These are phyloP conservation scores for Elsinoe arachidis DNA, from an alignment of 2,329 filamentous ascomycete species.

Conservation along the genomic window DNA sequence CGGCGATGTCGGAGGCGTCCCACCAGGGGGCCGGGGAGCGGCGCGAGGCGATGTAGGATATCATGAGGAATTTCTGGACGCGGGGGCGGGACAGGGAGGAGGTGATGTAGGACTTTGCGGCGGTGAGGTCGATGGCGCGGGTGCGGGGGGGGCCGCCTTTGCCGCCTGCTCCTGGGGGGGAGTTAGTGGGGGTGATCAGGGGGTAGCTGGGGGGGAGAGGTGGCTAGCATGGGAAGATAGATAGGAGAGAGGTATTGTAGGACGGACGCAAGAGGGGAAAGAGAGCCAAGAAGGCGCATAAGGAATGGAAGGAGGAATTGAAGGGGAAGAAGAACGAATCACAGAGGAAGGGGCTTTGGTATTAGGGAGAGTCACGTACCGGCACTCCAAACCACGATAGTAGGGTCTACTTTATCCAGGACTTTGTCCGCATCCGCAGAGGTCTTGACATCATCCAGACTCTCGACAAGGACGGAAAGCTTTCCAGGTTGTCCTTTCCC, in stretches of 20 bases:
- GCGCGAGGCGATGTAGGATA: conserved; percentile 46
- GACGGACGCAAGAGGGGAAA: too few species aligned
- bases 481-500: conserved; percentile 52
- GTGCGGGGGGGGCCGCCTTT: conserved; percentile 45
- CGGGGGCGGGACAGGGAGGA: conserved; percentile 37
- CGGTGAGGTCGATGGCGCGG: conserved; percentile 45
- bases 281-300: too few species aligned
- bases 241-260: too few species aligned
- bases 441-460: conserved; percentile 61
- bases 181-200: neutral
- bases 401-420: conserved; percentile 51
- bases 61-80: conserved; percentile 47
- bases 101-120: conserved; percentile 47
- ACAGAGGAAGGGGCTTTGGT: too few species aligned
- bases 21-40: conserved; percentile 43
- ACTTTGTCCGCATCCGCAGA: conserved; percentile 54
- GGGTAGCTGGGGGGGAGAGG: neutral
- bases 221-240: too few species aligned
- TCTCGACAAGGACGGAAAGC: conserved; percentile 60
- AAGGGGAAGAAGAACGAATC: too few species aligned
- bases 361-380: conserved; percentile 46
- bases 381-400: conserved; percentile 62
- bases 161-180: conserved; percentile 42
- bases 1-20: conserved; percentile 39
- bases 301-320: neutral